Conservation (phyloP, 108 stramenopile genomes). For the Seminavis robusta region DNA sequence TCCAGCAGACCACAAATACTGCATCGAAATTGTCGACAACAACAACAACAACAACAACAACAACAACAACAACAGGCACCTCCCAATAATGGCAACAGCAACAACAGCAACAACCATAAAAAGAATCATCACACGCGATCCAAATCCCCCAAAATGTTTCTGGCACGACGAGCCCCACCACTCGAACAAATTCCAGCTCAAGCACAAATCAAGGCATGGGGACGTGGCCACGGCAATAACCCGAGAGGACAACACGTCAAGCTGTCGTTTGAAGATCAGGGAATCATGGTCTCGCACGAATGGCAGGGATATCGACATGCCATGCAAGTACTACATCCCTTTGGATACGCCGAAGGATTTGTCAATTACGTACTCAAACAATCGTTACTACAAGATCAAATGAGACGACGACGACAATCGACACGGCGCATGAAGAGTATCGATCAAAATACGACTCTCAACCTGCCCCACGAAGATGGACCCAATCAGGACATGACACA, state of each 20-base stretch:
- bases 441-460: background rate
- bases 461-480: background rate
- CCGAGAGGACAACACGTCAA: no score
- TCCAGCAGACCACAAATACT: constrained; percentile 1
- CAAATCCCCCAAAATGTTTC: no score
- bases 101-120: background rate
- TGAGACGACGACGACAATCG: background rate
- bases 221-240: no score
- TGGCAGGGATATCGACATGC: constrained; percentile 69
- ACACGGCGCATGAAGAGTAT: background rate
- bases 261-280: no score
- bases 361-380: constrained; percentile 32
- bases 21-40: constrained; percentile 13
- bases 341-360: constrained; percentile 64
- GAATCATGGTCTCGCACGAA: no score
- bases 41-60: background rate
- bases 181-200: no score
- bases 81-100: background rate
- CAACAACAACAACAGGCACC: constrained; percentile 3
- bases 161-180: no score
- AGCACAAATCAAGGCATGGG: no score
- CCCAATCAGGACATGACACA: no score
- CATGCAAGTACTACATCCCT: constrained; percentile 58
- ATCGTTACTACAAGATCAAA: background rate
- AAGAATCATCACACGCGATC: no score